phyloP scores from a whole-genome alignment of 495 filamentous ascomycete species.

The Aspergillus cavernicola region DNA sequence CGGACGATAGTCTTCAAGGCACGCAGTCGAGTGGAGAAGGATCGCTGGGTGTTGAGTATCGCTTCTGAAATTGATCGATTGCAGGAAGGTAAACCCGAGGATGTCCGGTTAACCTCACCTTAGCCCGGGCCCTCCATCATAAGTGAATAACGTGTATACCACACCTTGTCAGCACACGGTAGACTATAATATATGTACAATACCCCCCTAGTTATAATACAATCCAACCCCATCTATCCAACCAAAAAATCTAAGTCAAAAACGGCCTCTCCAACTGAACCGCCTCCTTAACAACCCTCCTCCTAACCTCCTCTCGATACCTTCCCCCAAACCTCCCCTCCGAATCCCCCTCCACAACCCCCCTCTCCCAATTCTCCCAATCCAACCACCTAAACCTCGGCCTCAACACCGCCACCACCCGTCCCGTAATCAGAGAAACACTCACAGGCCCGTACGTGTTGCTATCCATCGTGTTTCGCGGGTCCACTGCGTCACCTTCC shows the following conservation, averaged over 20 bases:
- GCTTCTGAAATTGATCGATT: constrained; percentile 70
- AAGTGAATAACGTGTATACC: too few species aligned
- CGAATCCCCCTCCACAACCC: constrained; percentile 20
- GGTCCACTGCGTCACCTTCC: constrained; percentile 64
- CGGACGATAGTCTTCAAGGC: constrained; percentile 69
- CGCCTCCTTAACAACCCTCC: constrained; percentile 36
- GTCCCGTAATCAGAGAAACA: constrained; percentile 58
- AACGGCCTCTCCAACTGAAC: constrained; percentile 34
- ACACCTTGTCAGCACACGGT: not conserved
- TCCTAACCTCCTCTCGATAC: constrained; percentile 40
- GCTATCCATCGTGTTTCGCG: constrained; percentile 59
- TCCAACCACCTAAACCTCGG: constrained; percentile 50
- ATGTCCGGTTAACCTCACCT: constrained; percentile 50
- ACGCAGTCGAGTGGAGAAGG: constrained; percentile 65
- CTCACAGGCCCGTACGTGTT: constrained; percentile 71
- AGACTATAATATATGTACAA: constrained; percentile 3
- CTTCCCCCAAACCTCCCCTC: constrained; percentile 26
- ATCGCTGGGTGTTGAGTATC: constrained; percentile 72
- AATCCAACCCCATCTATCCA: not conserved
- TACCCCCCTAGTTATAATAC: not conserved
- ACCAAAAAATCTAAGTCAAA: constrained; percentile 17
- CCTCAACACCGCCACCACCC: constrained; percentile 58
- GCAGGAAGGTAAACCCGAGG: constrained; percentile 51
- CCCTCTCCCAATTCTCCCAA: constrained; percentile 41
- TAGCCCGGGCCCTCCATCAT: too few species aligned